Conservation (phyloP, 306 rosid species). For the Erythrophleum fordii region DNA sequence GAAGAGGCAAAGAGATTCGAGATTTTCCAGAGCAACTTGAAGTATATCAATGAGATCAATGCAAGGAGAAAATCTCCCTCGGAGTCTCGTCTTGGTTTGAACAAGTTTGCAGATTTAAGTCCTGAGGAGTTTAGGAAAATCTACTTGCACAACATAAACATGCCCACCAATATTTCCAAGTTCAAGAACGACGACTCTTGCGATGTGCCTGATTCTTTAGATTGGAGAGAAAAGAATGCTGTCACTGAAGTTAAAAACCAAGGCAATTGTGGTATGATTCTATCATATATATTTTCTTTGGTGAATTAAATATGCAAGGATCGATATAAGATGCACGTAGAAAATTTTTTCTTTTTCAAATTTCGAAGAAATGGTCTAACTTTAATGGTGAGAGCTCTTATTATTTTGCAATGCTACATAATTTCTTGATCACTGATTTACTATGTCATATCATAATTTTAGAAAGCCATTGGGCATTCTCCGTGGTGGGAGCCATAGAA, state of each 20-base stretch:
- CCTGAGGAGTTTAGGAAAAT: constrained; percentile 55
- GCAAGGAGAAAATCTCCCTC: constrained; percentile 39
- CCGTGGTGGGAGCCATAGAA: constrained; percentile 66
- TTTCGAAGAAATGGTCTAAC: neutral
- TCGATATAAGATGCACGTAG: too few species aligned
- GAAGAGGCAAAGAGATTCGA: constrained; percentile 48
- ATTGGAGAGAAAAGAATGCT: constrained; percentile 66
- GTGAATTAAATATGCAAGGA: neutral
- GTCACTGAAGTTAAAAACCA: constrained; percentile 67
- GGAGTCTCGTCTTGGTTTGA: constrained; percentile 53
- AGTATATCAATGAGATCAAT: constrained; percentile 53
- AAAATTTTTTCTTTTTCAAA: neutral
- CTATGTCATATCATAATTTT: neutral
- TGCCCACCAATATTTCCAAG: neutral
- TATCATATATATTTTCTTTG: neutral
- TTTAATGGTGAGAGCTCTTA: neutral
- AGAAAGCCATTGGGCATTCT: constrained; percentile 84
- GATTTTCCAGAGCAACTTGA: constrained; percentile 62
- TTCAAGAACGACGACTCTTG: constrained; percentile 1
- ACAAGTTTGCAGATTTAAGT: constrained; percentile 40
- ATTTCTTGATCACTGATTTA: neutral
- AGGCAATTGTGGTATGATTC: constrained; percentile 54
- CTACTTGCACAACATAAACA: neutral
- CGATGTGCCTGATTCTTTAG: constrained; percentile 55
- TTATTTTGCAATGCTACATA: too few species aligned